These are phyloP conservation scores for Salix caprea DNA, from an alignment of 345 rosid species.

Conservation along the genomic window DNA sequence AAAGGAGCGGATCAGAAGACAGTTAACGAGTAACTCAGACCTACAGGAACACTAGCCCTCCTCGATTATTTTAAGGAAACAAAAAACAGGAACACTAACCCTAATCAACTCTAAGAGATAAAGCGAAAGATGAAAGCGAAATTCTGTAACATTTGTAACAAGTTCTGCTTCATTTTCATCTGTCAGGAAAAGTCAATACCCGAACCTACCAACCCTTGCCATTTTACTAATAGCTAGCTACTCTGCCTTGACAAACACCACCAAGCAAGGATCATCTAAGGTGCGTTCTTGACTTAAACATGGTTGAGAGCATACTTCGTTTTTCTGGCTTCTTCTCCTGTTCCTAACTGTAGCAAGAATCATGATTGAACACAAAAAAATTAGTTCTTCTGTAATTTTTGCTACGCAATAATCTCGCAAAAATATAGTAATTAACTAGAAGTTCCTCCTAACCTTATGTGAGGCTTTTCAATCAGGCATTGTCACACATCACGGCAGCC, in stretches of 20 bases:
- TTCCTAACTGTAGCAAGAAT: neutral
- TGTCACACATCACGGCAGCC: slow-evolving; percentile 40
- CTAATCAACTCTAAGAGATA: neutral
- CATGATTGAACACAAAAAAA: neutral
- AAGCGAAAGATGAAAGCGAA: neutral
- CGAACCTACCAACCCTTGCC: slow-evolving; percentile 53
- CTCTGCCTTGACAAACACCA: slow-evolving; percentile 26
- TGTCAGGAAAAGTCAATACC: slow-evolving; percentile 61
- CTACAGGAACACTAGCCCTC: slow-evolving; percentile 6
- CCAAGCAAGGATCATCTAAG: slow-evolving; percentile 39
- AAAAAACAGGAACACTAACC: neutral
- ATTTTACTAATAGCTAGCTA: neutral
- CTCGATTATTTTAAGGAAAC: too few species aligned
- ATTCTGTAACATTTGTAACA: neutral
- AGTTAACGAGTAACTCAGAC: neutral
- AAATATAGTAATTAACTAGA: neutral
- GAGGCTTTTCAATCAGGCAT: neutral
- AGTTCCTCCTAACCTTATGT: slow-evolving; percentile 13
- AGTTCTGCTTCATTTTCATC: slow-evolving; percentile 3
- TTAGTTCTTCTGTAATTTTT: neutral
- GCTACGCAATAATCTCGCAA: neutral
- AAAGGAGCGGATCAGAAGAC: neutral
- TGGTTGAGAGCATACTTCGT: neutral
- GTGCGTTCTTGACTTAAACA: slow-evolving; percentile 90
- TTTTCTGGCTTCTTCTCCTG: neutral